Percentiles rank a stretch among this genome's conserved stretches.
Conservation (phyloP, 345 rosid species). For the Anacardium occidentale region DNA sequence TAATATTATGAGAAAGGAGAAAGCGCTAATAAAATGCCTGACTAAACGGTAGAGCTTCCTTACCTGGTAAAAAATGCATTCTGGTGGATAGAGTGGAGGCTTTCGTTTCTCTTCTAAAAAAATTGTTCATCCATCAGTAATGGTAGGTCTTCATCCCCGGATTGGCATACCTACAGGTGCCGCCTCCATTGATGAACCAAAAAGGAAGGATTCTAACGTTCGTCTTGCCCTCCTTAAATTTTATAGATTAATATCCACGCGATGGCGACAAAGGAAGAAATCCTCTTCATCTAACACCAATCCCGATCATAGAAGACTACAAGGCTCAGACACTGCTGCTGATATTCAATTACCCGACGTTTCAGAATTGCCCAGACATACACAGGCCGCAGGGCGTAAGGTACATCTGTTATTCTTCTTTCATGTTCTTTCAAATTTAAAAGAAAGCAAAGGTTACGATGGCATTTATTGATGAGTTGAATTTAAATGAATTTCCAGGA, state of each 20-base stretch:
- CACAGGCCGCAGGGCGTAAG: too few species aligned
- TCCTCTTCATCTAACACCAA: not conserved
- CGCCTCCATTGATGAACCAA: constrained; percentile 18
- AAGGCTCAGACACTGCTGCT: not conserved
- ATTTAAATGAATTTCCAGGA: not conserved
- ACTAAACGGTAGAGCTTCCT: constrained; percentile 11
- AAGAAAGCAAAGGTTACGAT: not conserved
- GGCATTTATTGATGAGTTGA: not conserved
- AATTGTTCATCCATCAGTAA: constrained; percentile 3
- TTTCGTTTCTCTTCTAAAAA: not conserved
- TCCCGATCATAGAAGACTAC: constrained; percentile 13
- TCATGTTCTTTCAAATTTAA: too few species aligned
- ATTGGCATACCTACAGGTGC: constrained; percentile 28
- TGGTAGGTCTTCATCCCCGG: constrained; percentile 23
- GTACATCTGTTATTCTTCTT: too few species aligned
- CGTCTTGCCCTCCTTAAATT: constrained; percentile 26
- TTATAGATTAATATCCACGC: constrained; percentile 29
- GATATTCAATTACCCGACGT: too few species aligned
- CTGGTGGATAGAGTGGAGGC: constrained; percentile 15
- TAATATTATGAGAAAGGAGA: not conserved
- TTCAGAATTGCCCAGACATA: too few species aligned
- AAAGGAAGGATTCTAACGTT: constrained; percentile 34
- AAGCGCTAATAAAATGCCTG: constrained; percentile 28
- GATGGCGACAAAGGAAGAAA: constrained; percentile 32
- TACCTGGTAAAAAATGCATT: constrained; percentile 18